Base-by-base conservation (phyloP, 169 alveolate species). In the Cryptosporidium parvum region DNA sequence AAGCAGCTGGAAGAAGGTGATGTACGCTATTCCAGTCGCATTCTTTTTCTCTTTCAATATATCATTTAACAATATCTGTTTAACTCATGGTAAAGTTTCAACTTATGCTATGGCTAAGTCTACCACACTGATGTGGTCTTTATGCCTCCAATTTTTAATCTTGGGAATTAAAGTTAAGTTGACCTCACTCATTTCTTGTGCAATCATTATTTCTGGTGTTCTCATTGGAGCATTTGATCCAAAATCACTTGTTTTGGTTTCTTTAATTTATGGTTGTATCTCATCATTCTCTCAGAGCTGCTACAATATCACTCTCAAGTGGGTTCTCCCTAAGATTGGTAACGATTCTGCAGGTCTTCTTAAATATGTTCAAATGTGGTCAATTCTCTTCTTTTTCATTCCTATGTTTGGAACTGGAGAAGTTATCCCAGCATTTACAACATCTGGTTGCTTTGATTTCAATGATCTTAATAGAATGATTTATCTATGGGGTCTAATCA, bases 331-430 rank as follows among this genome's bases (percentile, higher is more conserved):
- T 42, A 80, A 80, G 53, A 65, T 80, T 44, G 75, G 59, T 42
- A 80, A 80, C 21, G 89, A 80, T 26, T 80, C 89, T 18, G 89
- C 75, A 21, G 65, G 69, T 7, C 53, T 80, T 31, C 75, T 80
- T 44, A 80, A 62, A 52, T 80, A 80, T 44, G 89, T 80, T 37
- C 89, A 80, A 33, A 62, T 80, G 75, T 80, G 73, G 73, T 80
- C 89, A 18, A 65, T 80, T 39, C 56, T 80, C 7, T 80, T 80
- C 89, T 80, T 80, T 26, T 80, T 80, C 70, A 80, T 80, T 44
- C 89, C 89, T 21, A 80, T 80, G 89, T 80, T 80, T 33, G 89
- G 89, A 12, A 80, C 89, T 42, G 89, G 89, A 35, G 89, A 80
- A 65, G 73, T 48, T 14, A 62, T 80, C n/a, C 89, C 89, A 29